These are phyloP conservation scores for Mycena vulgaris DNA, from an alignment of 768 basidiomycete species.

Conservation along the genomic window DNA sequence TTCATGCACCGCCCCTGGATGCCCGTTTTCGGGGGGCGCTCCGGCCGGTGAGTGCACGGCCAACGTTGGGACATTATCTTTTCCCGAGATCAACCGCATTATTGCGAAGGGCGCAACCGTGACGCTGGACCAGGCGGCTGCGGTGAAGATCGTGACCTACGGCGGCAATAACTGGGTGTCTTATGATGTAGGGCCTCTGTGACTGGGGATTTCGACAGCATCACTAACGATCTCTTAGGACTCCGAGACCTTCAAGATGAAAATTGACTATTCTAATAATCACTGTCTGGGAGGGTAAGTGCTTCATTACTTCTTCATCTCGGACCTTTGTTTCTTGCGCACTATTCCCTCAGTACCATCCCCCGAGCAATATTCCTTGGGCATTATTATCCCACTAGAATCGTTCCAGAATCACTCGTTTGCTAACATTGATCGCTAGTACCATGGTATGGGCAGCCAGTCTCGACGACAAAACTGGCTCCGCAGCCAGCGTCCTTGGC, in stretches of 20 bases:
- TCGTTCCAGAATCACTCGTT: too few relatives aligned
- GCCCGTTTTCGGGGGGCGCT: neutral
- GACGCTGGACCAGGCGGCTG: constrained; percentile 27
- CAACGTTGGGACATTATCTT: constrained; percentile 30
- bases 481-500: too few relatives aligned
- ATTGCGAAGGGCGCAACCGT: constrained; percentile 17
- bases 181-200: constrained; percentile 32
- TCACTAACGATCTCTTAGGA: neutral
- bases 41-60: neutral
- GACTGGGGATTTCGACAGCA: neutral
- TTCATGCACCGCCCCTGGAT: neutral
- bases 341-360: too few relatives aligned
- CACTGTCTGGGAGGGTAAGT: constrained; percentile 9
- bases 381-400: too few relatives aligned
- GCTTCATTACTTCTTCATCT: too few relatives aligned
- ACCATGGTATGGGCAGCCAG: too few relatives aligned
- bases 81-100: constrained; percentile 38
- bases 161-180: constrained; percentile 40
- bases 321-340: too few relatives aligned
- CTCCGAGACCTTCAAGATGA: neutral
- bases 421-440: too few relatives aligned
- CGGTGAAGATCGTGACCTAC: constrained; percentile 35
- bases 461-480: too few relatives aligned
- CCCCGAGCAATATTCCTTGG: too few relatives aligned
- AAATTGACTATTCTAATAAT: constrained; percentile 1